phyloP scores from a whole-genome alignment of 139 green algal genomes.

The Diplosphaera chodatii region DNA sequence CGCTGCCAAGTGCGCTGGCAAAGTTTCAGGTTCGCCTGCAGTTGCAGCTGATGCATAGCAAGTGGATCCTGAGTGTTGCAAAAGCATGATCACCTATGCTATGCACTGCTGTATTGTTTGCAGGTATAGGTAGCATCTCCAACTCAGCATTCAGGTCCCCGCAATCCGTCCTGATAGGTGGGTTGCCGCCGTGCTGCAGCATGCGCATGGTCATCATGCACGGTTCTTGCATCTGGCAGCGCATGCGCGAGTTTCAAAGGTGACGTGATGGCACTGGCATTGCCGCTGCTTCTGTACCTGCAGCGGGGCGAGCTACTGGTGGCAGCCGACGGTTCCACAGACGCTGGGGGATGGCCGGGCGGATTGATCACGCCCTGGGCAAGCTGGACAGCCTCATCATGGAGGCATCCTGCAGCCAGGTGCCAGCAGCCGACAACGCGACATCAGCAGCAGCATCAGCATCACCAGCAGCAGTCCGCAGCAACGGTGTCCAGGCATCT shows the following conservation, averaged over 20 bases:
- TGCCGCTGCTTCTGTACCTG: too few relatives aligned
- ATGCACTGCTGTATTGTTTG: too few relatives aligned
- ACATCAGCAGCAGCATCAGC: neutral
- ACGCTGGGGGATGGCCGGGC: slow-evolving; percentile 9
- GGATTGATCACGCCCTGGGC: slow-evolving; percentile 21
- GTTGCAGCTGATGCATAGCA: too few relatives aligned
- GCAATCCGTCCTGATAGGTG: neutral
- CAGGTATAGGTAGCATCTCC: neutral
- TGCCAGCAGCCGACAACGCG: neutral
- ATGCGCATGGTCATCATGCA: too few relatives aligned
- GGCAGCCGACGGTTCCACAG: neutral
- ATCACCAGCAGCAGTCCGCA: neutral
- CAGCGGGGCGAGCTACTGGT: too few relatives aligned
- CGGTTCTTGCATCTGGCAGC: too few relatives aligned
- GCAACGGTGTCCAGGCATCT: neutral
- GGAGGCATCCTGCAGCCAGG: neutral
- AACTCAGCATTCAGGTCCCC: neutral
- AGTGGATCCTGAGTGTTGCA: too few relatives aligned
- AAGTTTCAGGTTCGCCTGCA: too few relatives aligned
- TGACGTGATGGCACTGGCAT: too few relatives aligned
- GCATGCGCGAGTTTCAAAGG: too few relatives aligned
- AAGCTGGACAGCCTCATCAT: slow-evolving; percentile 37
- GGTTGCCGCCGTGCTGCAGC: neutral
- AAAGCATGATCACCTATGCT: too few relatives aligned
- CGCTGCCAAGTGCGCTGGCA: too few relatives aligned